Conservation (phyloP, 306 rosid species). For the Carpinus fangiana region DNA sequence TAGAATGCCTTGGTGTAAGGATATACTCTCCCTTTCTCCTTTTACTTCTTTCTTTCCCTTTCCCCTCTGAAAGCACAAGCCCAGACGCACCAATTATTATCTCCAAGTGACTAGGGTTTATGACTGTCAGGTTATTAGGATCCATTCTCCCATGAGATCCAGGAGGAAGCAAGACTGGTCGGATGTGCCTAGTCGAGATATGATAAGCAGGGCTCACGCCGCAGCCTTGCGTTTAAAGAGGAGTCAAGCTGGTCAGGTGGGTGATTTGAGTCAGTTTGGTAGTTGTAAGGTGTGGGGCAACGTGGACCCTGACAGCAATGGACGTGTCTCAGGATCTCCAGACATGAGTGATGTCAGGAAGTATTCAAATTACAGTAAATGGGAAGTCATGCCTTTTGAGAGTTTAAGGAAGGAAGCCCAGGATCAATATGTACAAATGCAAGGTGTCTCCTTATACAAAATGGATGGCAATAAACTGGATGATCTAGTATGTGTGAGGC, state of each 20-base stretch:
- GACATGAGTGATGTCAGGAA: constrained; percentile 84
- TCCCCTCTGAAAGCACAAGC: neutral
- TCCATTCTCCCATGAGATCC: constrained; percentile 98
- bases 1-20: constrained; percentile 97
- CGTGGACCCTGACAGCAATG: constrained; percentile 59
- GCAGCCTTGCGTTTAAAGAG: constrained; percentile 72
- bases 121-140: constrained; percentile 76
- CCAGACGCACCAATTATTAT: neutral
- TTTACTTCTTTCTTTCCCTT: neutral
- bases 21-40: constrained; percentile 14
- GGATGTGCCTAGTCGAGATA: constrained; percentile 73
- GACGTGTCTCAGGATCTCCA: constrained; percentile 81
- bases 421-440: constrained; percentile 72
- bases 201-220: constrained; percentile 76
- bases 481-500: constrained; percentile 91
- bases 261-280: constrained; percentile 79
- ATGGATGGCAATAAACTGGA: constrained; percentile 97
- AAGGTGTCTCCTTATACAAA: constrained; percentile 82
- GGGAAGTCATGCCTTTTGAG: constrained; percentile 84
- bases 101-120: constrained; percentile 6
- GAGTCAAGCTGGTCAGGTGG: constrained; percentile 35
- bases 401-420: constrained; percentile 80
- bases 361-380: constrained; percentile 72
- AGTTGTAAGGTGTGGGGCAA: constrained; percentile 91
- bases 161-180: constrained; percentile 86